Evolutionary conservation across 192 early-diverging fungal genomes (phyloP).

Genomic region (Coemansia sp.): DNA sequence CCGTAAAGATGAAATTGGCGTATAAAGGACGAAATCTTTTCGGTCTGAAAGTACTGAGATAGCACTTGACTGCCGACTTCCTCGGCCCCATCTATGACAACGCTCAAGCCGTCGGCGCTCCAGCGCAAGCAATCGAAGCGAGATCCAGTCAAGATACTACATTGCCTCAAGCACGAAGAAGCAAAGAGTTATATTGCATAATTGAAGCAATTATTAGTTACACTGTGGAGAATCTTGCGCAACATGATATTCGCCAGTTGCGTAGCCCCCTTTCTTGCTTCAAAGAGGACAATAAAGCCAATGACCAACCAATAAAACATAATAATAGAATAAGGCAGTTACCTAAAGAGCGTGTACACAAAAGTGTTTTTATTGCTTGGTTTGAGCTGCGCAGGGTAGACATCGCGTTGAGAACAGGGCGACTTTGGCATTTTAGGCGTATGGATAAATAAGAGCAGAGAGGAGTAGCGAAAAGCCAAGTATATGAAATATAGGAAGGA

Average conservation of each 20-base stretch:
- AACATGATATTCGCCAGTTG: slow-evolving; percentile 2
- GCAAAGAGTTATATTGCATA: not conserved
- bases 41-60: slow-evolving; percentile 26
- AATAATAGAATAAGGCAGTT: not conserved
- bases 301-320: not conserved
- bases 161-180: not conserved
- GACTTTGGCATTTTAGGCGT: slow-evolving; percentile 21
- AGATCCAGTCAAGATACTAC: slow-evolving; percentile 25
- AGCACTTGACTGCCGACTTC: slow-evolving; percentile 14
- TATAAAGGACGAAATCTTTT: slow-evolving; percentile 37
- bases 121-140: slow-evolving; percentile 24
- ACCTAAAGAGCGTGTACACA: slow-evolving; percentile 34
- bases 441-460: not conserved
- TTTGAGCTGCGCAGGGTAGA: slow-evolving; percentile 4
- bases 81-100: slow-evolving; percentile 15
- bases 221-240: not conserved
- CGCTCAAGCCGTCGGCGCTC: slow-evolving; percentile 27
- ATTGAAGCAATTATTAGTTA: not conserved
- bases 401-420: not conserved
- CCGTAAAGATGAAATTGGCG: slow-evolving; percentile 56
- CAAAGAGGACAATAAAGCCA: not conserved
- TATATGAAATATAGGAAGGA: not conserved
- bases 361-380: slow-evolving; percentile 31
- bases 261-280: too few relatives aligned
- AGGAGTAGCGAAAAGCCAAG: too few relatives aligned